Conservation (phyloP, 805 yeast species). For the Wickerhamomyces xylosicus region DNA sequence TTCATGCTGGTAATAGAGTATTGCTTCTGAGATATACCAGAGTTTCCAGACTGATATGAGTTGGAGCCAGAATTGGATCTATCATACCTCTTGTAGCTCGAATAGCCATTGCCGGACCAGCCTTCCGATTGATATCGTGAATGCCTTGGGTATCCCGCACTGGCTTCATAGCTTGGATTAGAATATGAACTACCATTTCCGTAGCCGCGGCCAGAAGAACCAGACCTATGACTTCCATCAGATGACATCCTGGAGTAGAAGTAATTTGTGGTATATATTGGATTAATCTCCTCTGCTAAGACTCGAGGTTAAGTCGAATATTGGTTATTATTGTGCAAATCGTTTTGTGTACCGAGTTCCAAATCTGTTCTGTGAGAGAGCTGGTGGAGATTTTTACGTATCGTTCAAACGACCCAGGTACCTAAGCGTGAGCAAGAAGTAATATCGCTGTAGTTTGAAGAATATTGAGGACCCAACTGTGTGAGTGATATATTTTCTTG, state of each 20-base stretch:
- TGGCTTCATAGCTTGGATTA: neutral
- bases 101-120: neutral
- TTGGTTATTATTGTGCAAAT: too few species aligned
- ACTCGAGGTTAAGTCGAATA: too few species aligned
- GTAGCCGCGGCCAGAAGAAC: slow-evolving; percentile 5
- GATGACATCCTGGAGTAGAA: slow-evolving; percentile 7
- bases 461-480: too few species aligned
- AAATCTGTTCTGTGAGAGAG: too few species aligned
- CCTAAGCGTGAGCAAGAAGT: too few species aligned
- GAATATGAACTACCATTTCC: slow-evolving; percentile 1
- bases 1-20: neutral
- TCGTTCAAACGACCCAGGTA: too few species aligned
- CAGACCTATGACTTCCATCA: slow-evolving; percentile 10
- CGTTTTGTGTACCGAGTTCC: too few species aligned
- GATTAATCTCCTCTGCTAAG: too few species aligned
- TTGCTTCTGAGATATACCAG: neutral
- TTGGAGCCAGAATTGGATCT: neutral
- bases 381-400: too few species aligned
- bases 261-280: too few species aligned
- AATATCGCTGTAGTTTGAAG: too few species aligned
- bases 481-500: too few species aligned
- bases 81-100: neutral
- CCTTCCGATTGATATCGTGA: neutral
- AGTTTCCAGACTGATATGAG: neutral
- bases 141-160: neutral